These are phyloP conservation scores for Arabidopsis thaliana DNA, from an alignment of 345 rosid genomes.

Conservation along the genomic window TAIR10.1 NC_003070.9:21484501-21485000, in stretches of 20 bases:
- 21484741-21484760: background rate
- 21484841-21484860: slow-evolving; percentile 44
- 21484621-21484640: slow-evolving; percentile 8
- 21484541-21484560: background rate
- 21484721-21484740: slow-evolving; percentile 49
- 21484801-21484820: background rate
- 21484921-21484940: slow-evolving; percentile 32
- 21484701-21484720: slow-evolving; percentile 60
- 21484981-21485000: slow-evolving; percentile 72
- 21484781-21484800: slow-evolving; percentile 5
- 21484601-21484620: slow-evolving; percentile 1
- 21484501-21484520: slow-evolving; percentile 12
- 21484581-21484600: slow-evolving; percentile 8
- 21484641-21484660: slow-evolving; percentile 63
- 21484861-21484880: slow-evolving; percentile 42
- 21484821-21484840: slow-evolving; percentile 52
- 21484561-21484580: slow-evolving; percentile 10
- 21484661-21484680: slow-evolving; percentile 60
- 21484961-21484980: slow-evolving; percentile 76
- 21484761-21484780: slow-evolving; percentile 20
- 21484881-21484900: slow-evolving; percentile 45
- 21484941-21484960: slow-evolving; percentile 52
- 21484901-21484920: slow-evolving; percentile 43
- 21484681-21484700: slow-evolving; percentile 64
- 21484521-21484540: slow-evolving; percentile 24